Base-by-base conservation (phyloP, 2,329 filamentous ascomycete genomes). In the Lasiodiplodia hormozganensis region DNA sequence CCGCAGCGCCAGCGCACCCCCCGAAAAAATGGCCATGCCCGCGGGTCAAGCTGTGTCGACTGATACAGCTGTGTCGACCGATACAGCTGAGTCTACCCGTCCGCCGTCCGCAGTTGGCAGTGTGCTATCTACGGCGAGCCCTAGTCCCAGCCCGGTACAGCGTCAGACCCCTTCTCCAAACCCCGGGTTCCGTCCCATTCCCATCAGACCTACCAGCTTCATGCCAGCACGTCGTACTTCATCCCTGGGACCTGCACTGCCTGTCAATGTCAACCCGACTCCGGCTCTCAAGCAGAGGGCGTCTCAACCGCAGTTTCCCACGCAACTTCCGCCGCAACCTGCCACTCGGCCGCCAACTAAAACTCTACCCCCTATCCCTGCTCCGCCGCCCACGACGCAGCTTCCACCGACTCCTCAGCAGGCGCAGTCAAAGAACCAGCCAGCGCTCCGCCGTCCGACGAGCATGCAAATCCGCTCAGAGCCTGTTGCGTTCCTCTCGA, bases 391-490 rank as follows among this genome's bases (percentile, higher is more conserved):
- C 18, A 58, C 67, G 36, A 43, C 70, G 21, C 57, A 72, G 10
- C 71, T 72, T 43, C 69, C 67, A 21, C 47, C 60, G 5, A 53
- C 64, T n/a, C 23, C 62, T 51, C 56, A 54, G 16, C 56, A 62
- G 11, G 7, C 66, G 16, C 57, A 68, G 49, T 21, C 43, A 28
- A 64, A 64, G 47, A 57, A 51, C 25, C 23, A 60, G 28, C 75
- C 77, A 57, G 69, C 72, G 7, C 75, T 83, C 21, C 77, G 78
- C 53, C 79, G 82, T 21, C 82, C 82, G 14, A 76, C 76, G 18
- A 83, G 81, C 36, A 77, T 85, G 40, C 82, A 84, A 70, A 78
- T 84, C 53, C 78, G 80, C 34, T 75, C 81, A 11, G 75, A 80
- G 53, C 78, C 74, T 18, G 81, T 82, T 2, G 81, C 82, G 2